Base-by-base conservation (phyloP, 192 early-diverging fungal genomes). In the Gaertneriomyces sp. region DNA sequence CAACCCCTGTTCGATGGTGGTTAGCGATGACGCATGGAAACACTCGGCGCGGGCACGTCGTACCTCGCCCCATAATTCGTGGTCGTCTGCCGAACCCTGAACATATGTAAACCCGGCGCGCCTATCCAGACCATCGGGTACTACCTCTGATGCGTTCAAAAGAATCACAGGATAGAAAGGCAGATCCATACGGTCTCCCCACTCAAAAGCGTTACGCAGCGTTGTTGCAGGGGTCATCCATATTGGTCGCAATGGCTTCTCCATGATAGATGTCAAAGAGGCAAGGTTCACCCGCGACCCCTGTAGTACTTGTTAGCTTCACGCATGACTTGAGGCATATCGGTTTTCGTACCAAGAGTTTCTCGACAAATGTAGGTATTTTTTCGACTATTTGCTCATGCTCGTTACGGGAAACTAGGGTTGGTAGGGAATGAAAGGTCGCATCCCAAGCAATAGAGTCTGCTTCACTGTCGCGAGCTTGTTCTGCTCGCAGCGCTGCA, bases 61-160 rank as follows among this genome's bases (percentile, higher is more conserved):
- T 69, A 61, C 86, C 66, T 73, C 46, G 20, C 85, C 82, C 93
- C 93, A 96, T 66, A 84, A 72, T 61, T 96, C 93, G 43, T 92
- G 86, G 69, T 96, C 93, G 73, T 96, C 93, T 0, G 85, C 93
- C 1, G 91, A 86, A 7, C 93, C 93, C 76, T 96, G 93, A 7
- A 96, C 87, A 64, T 96, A 96, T 10, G 78, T 58, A 58, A 85
- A 94, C 5, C 84, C 84, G 19, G 58, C 63, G 19, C 70, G 58
- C 12, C 74, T 58, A 17, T 79, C 79, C 45, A 79, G 53, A 17
- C 78, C 77, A 11, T 77, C 77, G n/a, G 63, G 67, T 6, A 81
- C 75, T 3, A 81, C 74, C 59, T 79, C 71, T 10, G 92, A 93
- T 0, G 92, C 93, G 61, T 83, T 88, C 7, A 95, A 58, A 61